Evolutionary conservation across 768 basidiomycete species (phyloP), one percentile per base, ranked within the genome.

Genomic region (Collybia sp.): DNA sequence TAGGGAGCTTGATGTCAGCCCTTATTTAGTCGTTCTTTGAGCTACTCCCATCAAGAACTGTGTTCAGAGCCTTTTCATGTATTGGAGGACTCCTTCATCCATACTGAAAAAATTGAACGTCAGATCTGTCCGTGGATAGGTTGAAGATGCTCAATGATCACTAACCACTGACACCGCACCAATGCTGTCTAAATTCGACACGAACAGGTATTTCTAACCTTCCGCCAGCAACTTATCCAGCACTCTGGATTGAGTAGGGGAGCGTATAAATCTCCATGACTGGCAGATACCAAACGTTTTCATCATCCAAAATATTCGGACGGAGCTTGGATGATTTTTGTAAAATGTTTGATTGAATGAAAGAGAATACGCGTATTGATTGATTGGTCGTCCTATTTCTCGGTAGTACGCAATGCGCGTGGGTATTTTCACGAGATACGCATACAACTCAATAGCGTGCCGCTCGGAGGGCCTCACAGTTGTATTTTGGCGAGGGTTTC

Each of bases 11-110:
- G 53, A 76, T 66, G 58, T 85, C 92, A 42, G 87, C 91, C 77
- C 95, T 93, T 59, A n/a, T n/a, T n/a, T n/a, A n/a, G n/a, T n/a
- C n/a, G 93, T 94, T 79, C 93, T 95, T 73, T 94, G 89, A 11
- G 93, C 95, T 51, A 95, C 87, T 67, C 95, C 90, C 90, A 93
- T 93, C 63, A 93, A 66, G 71, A 93, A 93, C 65, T 95, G 93
- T 18, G 87, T 79, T 50, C 82, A 67, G 9, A 77, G 75, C 58
- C 88, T 79, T 53, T 88, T 77, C 87, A 95, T 93, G 63, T 93
- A 83, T 59, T 86, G 81, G 46, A 91, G 71, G 59, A 95, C 94
- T 54, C 75, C 79, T 61, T 85, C 78, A 66, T 92, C 89, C 58
- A 89, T 88, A 51, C 87, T 82, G 44, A 9, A 50, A 32, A 48